Conservation (phyloP, 495 filamentous ascomycete species). For the Penicillium longicatenatum region DNA sequence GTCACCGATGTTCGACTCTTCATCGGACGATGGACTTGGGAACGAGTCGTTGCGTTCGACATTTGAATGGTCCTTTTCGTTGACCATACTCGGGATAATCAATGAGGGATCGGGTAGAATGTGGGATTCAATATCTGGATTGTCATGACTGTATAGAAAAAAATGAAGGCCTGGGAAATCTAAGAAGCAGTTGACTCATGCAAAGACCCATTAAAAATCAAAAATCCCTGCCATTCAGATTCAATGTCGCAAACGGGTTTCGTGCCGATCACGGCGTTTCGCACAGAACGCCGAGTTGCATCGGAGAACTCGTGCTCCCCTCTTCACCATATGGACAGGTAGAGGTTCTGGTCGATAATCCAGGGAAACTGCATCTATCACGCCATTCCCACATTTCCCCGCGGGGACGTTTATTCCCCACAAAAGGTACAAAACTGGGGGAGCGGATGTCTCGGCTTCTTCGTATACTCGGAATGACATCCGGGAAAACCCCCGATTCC, state of each 20-base stretch:
- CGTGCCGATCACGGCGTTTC: conserved; percentile 23
- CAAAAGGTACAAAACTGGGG: neutral
- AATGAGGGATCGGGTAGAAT: neutral
- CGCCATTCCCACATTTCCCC: conserved; percentile 3
- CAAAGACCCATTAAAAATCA: neutral
- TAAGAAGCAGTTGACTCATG: neutral
- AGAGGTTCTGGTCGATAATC: no score
- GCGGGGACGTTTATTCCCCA: conserved; percentile 7
- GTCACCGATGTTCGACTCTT: conserved; percentile 27
- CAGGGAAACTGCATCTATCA: conserved; percentile 1
- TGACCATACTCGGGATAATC: neutral
- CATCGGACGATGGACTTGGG: conserved; percentile 17
- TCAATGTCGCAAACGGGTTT: conserved; percentile 14
- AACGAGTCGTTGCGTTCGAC: conserved; percentile 8
- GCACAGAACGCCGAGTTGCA: conserved; percentile 30
- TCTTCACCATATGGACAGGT: no score
- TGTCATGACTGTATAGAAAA: neutral
- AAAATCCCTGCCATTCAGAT: neutral
- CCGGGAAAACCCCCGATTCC: neutral
- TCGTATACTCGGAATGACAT: neutral
- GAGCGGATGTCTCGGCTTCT: neutral
- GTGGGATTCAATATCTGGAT: neutral
- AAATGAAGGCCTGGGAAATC: neutral
- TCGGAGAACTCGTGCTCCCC: neutral
- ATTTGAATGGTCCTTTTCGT: neutral